Percentiles rank a stretch among this genome's conserved stretches.
Conservation (phyloP, 2,329 filamentous ascomycete genomes). For the Tetracladium maxilliforme region DNA sequence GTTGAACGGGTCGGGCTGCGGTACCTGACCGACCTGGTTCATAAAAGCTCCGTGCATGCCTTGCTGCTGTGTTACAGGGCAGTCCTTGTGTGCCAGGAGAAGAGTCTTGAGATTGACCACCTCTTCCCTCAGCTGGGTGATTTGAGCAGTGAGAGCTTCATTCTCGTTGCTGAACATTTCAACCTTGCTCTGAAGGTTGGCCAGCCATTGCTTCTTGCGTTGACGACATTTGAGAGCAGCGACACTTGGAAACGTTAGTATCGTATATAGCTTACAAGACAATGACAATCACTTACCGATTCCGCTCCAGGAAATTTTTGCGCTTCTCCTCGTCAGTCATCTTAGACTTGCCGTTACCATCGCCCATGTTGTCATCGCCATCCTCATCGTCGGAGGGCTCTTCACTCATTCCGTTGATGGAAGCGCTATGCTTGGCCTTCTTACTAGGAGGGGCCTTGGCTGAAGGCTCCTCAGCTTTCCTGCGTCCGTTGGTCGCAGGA, state of each 20-base stretch:
- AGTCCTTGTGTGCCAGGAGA: conserved; percentile 89
- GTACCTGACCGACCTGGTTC: conserved; percentile 30
- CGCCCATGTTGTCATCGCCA: conserved; percentile 35
- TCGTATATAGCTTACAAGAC: conserved; percentile 1
- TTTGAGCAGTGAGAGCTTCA: conserved; percentile 70
- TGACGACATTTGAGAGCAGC: conserved; percentile 94
- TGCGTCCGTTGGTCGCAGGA: conserved; percentile 45
- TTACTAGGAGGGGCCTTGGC: conserved; percentile 54
- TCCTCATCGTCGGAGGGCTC: conserved; percentile 19
- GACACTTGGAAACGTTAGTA: conserved; percentile 42
- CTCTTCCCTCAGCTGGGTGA: conserved; percentile 76
- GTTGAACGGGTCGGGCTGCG: conserved; percentile 37
- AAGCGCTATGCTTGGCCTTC: conserved; percentile 45
- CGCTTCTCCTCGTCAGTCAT: conserved; percentile 99
- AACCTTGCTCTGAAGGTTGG: conserved; percentile 86
- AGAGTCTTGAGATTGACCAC: conserved; percentile 91
- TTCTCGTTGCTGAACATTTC: conserved; percentile 89
- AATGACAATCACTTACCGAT: conserved; percentile 49
- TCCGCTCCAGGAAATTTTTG: conserved; percentile 93
- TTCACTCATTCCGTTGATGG: too few species aligned
- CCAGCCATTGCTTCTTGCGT: conserved; percentile 97
- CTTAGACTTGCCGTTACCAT: conserved; percentile 57
- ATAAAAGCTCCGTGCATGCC: conserved; percentile 46
- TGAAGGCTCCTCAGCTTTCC: conserved; percentile 62
- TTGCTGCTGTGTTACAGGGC: conserved; percentile 80